Base-by-base conservation (phyloP, 768 basidiomycete species). In the Boletus rufocinnamomeus region DNA sequence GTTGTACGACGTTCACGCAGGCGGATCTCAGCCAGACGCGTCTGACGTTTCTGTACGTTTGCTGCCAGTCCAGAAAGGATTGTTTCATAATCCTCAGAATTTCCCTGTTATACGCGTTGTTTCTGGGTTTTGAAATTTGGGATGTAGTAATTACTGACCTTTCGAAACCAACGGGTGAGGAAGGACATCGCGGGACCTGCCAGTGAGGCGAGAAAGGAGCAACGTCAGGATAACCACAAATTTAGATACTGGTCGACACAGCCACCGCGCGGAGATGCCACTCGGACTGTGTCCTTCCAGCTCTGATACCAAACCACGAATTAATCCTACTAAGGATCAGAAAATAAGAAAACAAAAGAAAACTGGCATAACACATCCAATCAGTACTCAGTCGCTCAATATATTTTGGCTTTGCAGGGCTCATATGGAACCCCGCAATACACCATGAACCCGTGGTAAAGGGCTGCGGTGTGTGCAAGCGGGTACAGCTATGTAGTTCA, bases 1-100 rank as follows among this genome's bases (percentile, higher is more conserved):
- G 88, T 89, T 1, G 91, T 80, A 10, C 93, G 80, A 32, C 91
- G 83, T 73, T 96, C 92, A 43, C 93, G 84, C 54, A 91, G 75
- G n/a, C 91, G 85, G 62, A 96, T 89, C 69, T 93, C 93, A 2
- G 88, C 84, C 17, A 95, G 82, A 57, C 83, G 81, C 43, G 83
- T 79, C 73, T 91, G 87, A 16, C 89, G 84, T 60, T 87, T 85
- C 67, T 85, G 82, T 56, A 95, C 88, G 67, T 89, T 83, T 25
- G 76, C 71, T 10, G 86, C 85, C 53, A 95, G 80, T 46, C 76
- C 72, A 25, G 87, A 81, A 30, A 95, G 83, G 57, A 91, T 74
- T 23, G 85, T 80, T 67, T 92, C 91, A 69, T 88, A 92, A 76
- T 95, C 88, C 64, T 91, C 88, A 19, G 69, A 52, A 0, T 57